A percentile compares a stretch with the other conserved stretches of the same genome.
Conservation (phyloP, 2,329 filamentous ascomycete genomes). For the Penicillium sp. region DNA sequence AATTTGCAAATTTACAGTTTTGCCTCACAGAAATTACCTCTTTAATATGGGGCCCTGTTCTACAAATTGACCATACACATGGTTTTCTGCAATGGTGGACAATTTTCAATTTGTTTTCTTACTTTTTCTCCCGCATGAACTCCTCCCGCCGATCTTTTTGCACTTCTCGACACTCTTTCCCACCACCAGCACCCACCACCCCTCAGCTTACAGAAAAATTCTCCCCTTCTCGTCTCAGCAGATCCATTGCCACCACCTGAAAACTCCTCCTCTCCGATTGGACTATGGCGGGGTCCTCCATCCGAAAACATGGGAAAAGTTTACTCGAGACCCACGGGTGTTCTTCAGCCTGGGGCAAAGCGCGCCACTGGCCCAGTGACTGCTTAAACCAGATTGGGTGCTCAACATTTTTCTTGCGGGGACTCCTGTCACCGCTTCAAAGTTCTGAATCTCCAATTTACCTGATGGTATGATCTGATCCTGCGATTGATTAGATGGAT, state of each 20-base stretch:
- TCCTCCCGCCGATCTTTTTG: constrained; percentile 9
- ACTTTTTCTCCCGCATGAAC: constrained; percentile 14
- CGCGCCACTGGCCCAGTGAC: not conserved
- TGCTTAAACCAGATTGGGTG: constrained; percentile 16
- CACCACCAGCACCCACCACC: not conserved
- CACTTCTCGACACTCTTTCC: no score
- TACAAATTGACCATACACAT: constrained; percentile 3
- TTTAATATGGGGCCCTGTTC: no score
- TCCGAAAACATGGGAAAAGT: constrained; percentile 16
- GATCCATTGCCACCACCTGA: not conserved
- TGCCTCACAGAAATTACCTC: not conserved
- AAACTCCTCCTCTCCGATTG: not conserved
- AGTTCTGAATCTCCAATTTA: not conserved
- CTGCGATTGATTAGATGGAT: not conserved
- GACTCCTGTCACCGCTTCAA: constrained; percentile 1
- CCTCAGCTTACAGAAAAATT: not conserved
- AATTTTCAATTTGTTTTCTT: not conserved
- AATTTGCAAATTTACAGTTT: constrained; percentile 23
- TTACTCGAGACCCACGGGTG: constrained; percentile 11
- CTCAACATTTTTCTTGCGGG: constrained; percentile 18
- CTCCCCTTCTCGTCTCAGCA: not conserved
- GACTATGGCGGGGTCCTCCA: not conserved
- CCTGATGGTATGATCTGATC: not conserved
- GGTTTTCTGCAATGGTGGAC: not conserved
- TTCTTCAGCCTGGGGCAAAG: constrained; percentile 15